Evolutionary conservation across 2,329 filamentous ascomycete genomes (phyloP).

Genomic region (Zopfia rhizophila): DNA sequence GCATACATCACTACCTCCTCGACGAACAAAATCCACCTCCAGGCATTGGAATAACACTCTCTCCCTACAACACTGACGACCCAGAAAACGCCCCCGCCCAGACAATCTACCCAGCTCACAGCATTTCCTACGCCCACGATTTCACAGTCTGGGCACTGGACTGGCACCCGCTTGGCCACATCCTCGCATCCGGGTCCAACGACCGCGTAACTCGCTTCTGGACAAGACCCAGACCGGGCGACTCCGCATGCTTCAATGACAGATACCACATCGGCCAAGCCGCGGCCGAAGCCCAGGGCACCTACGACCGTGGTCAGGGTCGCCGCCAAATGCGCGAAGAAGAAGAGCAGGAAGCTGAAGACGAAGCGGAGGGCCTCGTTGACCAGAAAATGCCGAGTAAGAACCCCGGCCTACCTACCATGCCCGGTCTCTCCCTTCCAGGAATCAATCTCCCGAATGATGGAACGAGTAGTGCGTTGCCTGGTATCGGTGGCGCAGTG

Average conservation of each 20-base stretch:
- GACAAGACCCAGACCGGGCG: slow-evolving; percentile 89
- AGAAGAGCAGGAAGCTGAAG: slow-evolving; percentile 91
- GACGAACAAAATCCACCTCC: slow-evolving; percentile 90
- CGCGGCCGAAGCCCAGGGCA: slow-evolving; percentile 93
- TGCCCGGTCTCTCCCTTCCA: slow-evolving; percentile 64
- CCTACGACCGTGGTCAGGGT: slow-evolving; percentile 84
- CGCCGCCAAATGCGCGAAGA: slow-evolving; percentile 86
- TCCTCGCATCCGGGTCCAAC: slow-evolving; percentile 94
- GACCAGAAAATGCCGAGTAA: slow-evolving; percentile 85
- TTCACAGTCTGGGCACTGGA: slow-evolving; percentile 97
- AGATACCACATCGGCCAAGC: slow-evolving; percentile 95
- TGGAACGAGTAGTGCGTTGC: slow-evolving; percentile 59
- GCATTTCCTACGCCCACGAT: slow-evolving; percentile 86
- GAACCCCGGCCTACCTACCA: slow-evolving; percentile 63
- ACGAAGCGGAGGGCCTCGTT: slow-evolving; percentile 90
- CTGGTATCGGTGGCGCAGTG: slow-evolving; percentile 58
- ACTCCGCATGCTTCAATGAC: slow-evolving; percentile 85
- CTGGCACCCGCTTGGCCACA: slow-evolving; percentile 97
- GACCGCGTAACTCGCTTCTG: slow-evolving; percentile 97
- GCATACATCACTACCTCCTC: slow-evolving; percentile 92
- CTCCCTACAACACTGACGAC: slow-evolving; percentile 87
- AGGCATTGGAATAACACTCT: slow-evolving; percentile 75
- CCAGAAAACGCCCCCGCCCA: slow-evolving; percentile 83
- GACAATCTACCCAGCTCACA: slow-evolving; percentile 92
- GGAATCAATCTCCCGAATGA: slow-evolving; percentile 48